Evolutionary conservation across 805 yeast genomes (phyloP).

Genomic region (Dipodascopsis tothii): DNA sequence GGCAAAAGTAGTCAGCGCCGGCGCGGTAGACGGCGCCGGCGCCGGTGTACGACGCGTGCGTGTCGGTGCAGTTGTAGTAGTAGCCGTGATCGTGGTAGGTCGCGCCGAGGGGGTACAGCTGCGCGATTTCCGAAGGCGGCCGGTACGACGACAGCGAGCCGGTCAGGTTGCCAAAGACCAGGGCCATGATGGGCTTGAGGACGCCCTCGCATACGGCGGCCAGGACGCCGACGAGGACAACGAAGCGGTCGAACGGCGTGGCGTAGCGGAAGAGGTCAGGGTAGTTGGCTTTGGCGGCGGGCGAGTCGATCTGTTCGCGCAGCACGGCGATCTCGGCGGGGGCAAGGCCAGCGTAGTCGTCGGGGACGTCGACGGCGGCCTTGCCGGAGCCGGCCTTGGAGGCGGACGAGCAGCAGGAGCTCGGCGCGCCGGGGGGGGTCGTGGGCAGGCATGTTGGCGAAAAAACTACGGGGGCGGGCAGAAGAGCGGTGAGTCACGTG

Average conservation of each 20-base stretch:
- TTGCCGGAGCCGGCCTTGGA: no score
- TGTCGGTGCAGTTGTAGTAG: not conserved
- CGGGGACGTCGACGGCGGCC: not conserved
- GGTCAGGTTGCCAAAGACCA: not conserved
- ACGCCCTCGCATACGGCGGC: not conserved
- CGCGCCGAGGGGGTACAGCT: not conserved
- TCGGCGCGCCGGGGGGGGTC: no score
- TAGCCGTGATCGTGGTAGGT: not conserved
- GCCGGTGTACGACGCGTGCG: not conserved
- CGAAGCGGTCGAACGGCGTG: not conserved
- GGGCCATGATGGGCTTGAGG: not conserved
- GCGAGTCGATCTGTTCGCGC: constrained; percentile 28
- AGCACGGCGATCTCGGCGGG: constrained; percentile 13
- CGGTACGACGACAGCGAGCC: not conserved
- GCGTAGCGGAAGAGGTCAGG: not conserved
- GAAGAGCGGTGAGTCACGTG: no score
- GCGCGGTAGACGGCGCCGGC: not conserved
- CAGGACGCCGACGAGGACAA: not conserved
- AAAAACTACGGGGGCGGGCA: no score
- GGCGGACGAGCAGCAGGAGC: no score
- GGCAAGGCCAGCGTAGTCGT: not conserved
- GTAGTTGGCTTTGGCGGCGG: not conserved
- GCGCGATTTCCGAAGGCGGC: not conserved
- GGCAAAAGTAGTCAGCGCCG: not conserved
- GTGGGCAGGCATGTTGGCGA: no score